These are phyloP conservation scores for Clarkia xantiana DNA, from an alignment of 345 rosid species.

Conservation along the genomic window DNA sequence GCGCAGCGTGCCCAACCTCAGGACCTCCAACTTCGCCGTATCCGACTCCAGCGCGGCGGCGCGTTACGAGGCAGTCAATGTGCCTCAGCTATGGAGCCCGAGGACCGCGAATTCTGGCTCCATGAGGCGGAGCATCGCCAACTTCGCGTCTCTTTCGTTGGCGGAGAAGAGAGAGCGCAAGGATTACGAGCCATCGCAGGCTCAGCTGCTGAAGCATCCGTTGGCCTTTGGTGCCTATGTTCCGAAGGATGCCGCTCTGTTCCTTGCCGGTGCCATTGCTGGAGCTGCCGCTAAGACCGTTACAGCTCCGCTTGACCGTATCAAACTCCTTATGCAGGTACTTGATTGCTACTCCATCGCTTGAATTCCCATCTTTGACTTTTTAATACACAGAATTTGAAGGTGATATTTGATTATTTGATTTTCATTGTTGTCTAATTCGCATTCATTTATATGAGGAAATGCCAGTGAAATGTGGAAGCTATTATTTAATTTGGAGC, in stretches of 20 bases:
- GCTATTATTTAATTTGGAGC: too few species aligned
- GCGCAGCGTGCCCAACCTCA: conserved; percentile 29
- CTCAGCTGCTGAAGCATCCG: conserved; percentile 67
- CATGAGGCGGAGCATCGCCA: conserved; percentile 11
- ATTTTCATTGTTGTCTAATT: too few species aligned
- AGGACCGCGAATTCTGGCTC: conserved; percentile 2
- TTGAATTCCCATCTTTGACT: background rate
- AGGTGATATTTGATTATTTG: too few species aligned
- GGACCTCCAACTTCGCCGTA: conserved; percentile 17
- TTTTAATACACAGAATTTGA: too few species aligned
- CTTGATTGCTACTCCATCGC: background rate
- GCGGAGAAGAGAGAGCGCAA: conserved; percentile 35
- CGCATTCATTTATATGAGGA: too few species aligned
- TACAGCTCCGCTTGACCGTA: conserved; percentile 92
- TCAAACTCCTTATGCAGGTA: conserved; percentile 97
- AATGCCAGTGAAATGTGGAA: too few species aligned
- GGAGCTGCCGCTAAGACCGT: conserved; percentile 94
- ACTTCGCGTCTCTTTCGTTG: conserved; percentile 54
- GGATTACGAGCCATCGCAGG: conserved; percentile 39
- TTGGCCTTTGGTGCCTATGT: conserved; percentile 51
- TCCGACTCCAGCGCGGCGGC: conserved; percentile 11
- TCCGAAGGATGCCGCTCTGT: conserved; percentile 65
- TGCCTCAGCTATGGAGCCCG: conserved; percentile 10
- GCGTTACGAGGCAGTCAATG: conserved; percentile 12
- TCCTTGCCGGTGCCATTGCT: conserved; percentile 80